These are phyloP conservation scores for Dioscorea cayenensis DNA, from an alignment of 116 monocot species.

Conservation along the genomic window DNA sequence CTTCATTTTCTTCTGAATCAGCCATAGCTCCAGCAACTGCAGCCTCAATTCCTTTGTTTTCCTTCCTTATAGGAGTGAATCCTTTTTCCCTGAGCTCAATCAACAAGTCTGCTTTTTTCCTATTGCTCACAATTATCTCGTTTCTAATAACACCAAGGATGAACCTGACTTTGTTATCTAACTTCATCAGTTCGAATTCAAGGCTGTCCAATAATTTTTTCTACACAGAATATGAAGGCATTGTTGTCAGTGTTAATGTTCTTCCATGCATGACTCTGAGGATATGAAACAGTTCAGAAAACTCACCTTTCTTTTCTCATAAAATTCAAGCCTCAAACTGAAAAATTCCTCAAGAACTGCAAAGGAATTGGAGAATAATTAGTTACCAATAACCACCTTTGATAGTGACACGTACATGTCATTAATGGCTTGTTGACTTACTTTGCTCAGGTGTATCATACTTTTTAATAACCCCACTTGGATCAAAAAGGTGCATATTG, in stretches of 20 bases:
- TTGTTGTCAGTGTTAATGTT: background rate
- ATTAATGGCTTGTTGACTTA: conserved; percentile 16
- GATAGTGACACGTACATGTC: background rate
- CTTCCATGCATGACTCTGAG: background rate
- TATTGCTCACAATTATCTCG: conserved; percentile 60
- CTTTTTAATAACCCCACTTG: conserved; percentile 72
- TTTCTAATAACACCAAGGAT: conserved; percentile 66
- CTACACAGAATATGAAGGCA: conserved; percentile 26
- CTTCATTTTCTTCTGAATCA: conserved; percentile 51
- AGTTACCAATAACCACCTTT: background rate
- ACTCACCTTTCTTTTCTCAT: conserved; percentile 81
- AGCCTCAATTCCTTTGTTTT: conserved; percentile 43
- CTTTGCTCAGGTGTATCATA: conserved; percentile 86
- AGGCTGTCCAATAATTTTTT: conserved; percentile 51
- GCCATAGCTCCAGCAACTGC: conserved; percentile 32
- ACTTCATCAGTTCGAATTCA: conserved; percentile 59
- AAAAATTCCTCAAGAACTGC: conserved; percentile 91
- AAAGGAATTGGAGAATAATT: conserved; percentile 6
- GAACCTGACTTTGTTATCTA: conserved; percentile 81
- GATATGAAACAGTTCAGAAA: background rate
- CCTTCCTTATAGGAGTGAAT: conserved; percentile 75
- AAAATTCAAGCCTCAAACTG: conserved; percentile 52
- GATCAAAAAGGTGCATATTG: conserved; percentile 93
- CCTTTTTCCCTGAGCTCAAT: conserved; percentile 67
- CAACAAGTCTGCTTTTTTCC: conserved; percentile 65